A percentile compares a stretch with the other conserved stretches of the same genome.
These are phyloP conservation scores for Sisymbrium irio DNA, from an alignment of 345 rosid genomes.

Conservation along the genomic window DNA sequence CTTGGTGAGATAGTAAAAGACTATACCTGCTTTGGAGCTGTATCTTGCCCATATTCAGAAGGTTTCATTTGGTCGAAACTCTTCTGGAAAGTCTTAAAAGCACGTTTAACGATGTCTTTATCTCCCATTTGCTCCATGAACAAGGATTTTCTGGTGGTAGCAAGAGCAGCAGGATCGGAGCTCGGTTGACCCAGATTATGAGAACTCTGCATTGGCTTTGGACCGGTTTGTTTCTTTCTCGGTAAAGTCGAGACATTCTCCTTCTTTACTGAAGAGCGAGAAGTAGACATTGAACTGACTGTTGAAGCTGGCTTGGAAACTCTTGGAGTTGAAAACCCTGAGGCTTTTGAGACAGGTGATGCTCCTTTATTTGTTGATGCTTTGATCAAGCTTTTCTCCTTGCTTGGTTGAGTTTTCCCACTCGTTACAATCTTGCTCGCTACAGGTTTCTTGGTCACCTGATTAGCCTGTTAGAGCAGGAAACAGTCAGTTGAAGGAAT, in stretches of 20 bases:
- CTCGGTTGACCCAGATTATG: conserved; percentile 42
- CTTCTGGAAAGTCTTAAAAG: conserved; percentile 68
- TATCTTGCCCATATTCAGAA: not conserved
- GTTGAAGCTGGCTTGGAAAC: conserved; percentile 44
- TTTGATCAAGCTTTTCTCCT: conserved; percentile 13
- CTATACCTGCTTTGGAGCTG: conserved; percentile 24
- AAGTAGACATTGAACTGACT: conserved; percentile 31
- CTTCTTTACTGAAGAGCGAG: conserved; percentile 30
- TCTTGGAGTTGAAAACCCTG: conserved; percentile 43
- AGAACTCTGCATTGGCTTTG: conserved; percentile 61
- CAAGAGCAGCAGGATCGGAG: conserved; percentile 33
- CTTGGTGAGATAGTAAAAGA: not conserved
- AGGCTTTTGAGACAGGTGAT: conserved; percentile 36
- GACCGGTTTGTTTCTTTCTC: conserved; percentile 52
- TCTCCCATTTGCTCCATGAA: conserved; percentile 87
- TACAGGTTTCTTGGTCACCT: conserved; percentile 28
- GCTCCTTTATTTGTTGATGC: conserved; percentile 35
- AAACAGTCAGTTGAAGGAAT: not conserved
- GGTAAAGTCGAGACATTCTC: conserved; percentile 31
- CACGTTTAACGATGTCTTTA: conserved; percentile 79
- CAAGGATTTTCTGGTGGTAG: conserved; percentile 51
- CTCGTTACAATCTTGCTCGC: not conserved
- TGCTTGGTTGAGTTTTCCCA: conserved; percentile 25
- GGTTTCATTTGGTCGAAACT: conserved; percentile 27
- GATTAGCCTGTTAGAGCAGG: conserved; percentile 39